Base-by-base conservation (phyloP, 2,329 filamentous ascomycete species). In the Ascochyta fabae region DNA sequence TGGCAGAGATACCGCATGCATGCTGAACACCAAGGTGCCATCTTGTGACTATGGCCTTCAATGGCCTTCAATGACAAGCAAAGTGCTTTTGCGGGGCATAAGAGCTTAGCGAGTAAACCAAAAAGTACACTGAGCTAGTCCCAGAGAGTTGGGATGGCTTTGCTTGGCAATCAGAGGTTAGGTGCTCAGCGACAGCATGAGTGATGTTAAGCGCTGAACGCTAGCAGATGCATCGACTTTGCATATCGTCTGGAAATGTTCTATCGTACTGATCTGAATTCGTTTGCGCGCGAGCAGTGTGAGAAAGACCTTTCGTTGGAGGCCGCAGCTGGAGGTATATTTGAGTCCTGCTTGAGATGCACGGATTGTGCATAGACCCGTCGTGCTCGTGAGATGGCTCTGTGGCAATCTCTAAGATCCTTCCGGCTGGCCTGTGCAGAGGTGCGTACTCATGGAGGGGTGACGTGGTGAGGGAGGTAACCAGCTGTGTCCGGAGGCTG, bases 401-500 rank as follows among this genome's bases (percentile, higher is more conserved):
- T n/a, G 26, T 40, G 4, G 16, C 16, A 13, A 6, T 9, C 3
- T 9, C 0, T 0, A 13, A 23, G 13, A n/a, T 16, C 26, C 26
- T 34, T 13, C 10, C 23, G 15, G 45, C 29, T 27, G 19, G 15
- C 22, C 16, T 9, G 19, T 16, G 34, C 23, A 22, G 16, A n/a
- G n/a, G 19, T 9, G 24, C 22, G 19, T 44, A 42, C 41, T 42
- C 19, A 15, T 39, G 3, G 52, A 59, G 51, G 38, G 38, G 35
- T 39, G 29, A 54, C 36, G 54, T 55, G 57, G 48, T 47, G 47
- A 26, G 27, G 53, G 44, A 33, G 56, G 53, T 35, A 45, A 45
- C 31, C 44, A 53, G 50, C 35, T 38, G 48, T 53, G 59, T 58
- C 48, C 41, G 49, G 56, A 53, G 55, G 34, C 41, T 48, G 47